Conservation (phyloP, 169 alveolate species). For the Eimeria praecox region DNA sequence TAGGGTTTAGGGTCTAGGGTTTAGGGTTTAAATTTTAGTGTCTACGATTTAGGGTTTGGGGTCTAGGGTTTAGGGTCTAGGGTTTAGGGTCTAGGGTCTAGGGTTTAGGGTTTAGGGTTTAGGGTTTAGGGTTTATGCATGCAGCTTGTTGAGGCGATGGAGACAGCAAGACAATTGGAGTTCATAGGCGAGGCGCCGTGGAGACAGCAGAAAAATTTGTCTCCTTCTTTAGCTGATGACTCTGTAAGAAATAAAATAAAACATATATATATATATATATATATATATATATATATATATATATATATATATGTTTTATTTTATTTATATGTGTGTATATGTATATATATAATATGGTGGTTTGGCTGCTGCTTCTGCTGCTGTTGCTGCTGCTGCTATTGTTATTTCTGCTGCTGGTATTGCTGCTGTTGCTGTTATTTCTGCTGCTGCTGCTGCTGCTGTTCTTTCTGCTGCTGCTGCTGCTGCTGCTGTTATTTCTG, state of each 20-base stretch:
- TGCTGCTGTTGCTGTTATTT: too few species aligned
- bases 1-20: neutral
- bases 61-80: too few species aligned
- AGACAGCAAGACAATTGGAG: slow-evolving; percentile 13
- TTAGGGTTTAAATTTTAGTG: neutral
- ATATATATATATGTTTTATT: neutral
- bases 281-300: neutral
- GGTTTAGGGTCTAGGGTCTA: too few species aligned
- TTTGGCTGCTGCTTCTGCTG: too few species aligned
- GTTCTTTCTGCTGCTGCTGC: neutral
- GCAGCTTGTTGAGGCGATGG: slow-evolving; percentile 40
- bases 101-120: neutral
- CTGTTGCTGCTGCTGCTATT: too few species aligned
- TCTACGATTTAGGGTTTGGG: too few species aligned
- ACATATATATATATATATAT: neutral
- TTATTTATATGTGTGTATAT: neutral
- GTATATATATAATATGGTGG: too few species aligned
- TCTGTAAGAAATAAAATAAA: neutral
- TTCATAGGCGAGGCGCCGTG: neutral
- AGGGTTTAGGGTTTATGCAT: slow-evolving; percentile 12
- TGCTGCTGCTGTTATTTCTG: neutral
- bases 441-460: too few species aligned
- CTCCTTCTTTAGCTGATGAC: neutral
- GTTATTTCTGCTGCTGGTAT: too few species aligned
- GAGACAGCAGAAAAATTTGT: neutral